Percentiles rank a stretch among this genome's conserved stretches.
These are phyloP conservation scores for Penicillium sp. DNA, from an alignment of 2,329 filamentous ascomycete species.

Conservation along the genomic window DNA sequence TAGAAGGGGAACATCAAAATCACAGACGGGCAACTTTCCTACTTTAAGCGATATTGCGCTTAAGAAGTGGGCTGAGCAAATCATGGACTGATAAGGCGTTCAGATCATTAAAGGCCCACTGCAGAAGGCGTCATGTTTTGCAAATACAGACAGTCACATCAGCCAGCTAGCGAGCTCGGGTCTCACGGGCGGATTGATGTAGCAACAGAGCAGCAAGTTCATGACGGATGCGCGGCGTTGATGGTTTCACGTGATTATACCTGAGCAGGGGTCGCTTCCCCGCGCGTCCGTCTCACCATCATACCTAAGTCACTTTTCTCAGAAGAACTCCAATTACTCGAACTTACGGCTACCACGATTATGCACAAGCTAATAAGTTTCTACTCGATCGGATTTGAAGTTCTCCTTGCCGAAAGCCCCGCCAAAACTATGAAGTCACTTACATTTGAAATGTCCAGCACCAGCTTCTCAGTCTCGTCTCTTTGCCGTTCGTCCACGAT, in stretches of 20 bases:
- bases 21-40: not conserved
- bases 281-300: not conserved
- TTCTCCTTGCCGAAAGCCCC: too few relatives aligned
- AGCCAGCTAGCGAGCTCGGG: not conserved
- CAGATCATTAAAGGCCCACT: constrained; percentile 7
- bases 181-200: not conserved
- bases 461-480: constrained; percentile 5
- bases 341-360: not conserved
- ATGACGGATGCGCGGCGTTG: not conserved
- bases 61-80: constrained; percentile 1
- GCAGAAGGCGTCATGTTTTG: constrained; percentile 2
- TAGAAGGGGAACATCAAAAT: too few relatives aligned
- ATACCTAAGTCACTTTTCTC: not conserved
- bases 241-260: constrained; percentile 9
- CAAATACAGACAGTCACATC: not conserved
- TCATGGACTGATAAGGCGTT: constrained; percentile 2
- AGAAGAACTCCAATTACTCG: not conserved
- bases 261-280: not conserved
- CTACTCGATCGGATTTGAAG: not conserved
- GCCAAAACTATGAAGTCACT: constrained; percentile 1
- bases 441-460: not conserved
- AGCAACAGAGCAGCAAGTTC: not conserved
- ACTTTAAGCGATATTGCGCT: constrained; percentile 1
- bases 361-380: not conserved
- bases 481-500: constrained; percentile 1